Evolutionary conservation across 176 grass and related monocot species (phyloP), one percentile per base, ranked within the genome.

Genomic region (Secale cereale): DNA sequence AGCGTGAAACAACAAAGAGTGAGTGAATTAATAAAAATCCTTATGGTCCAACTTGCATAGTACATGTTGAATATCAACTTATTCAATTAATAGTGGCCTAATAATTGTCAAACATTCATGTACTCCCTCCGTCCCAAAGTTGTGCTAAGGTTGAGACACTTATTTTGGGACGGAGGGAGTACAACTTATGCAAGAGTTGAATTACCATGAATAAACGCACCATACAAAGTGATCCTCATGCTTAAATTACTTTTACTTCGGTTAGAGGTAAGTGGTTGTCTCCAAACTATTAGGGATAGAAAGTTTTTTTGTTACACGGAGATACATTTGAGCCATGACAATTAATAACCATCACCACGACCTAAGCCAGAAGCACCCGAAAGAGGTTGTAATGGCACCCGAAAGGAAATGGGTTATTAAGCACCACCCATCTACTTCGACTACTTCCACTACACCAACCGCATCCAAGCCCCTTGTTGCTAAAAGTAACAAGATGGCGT

Each of bases 11-110:
- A 76, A 26, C 16, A 6, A 78, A 61, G 43, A 23, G 62, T 35
- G n/a, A 12, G 35, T 37, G 16, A 71, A 78, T 17, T 82, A 66
- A 46, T 46, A 61, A 30, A 31, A 60, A 35, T 20, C 23, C n/a
- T 32, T 82, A 37, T 40, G n/a, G 48, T 40, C 66, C 57, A 72
- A 82, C 33, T 40, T 72, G 80, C 48, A 71, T 36, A 72, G 6
- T 20, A 72, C 8, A 59, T 71, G 13, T 70, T 70, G 79, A 56
- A 33, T 20, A 50, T 50, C 46, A 28, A 50, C 28, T 50, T 50
- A 50, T 50, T 74, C 46, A 50, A 66, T 48, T 79, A n/a, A 29
- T 31, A 29, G 63, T 80, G 29, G 28, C 39, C n/a, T 80, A 11
- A 65, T 80, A 48, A 80, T 48, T 46, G 59, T 32, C 20, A 45